phyloP scores from a whole-genome alignment of 495 filamentous ascomycete genomes.

The Xylaria nigripes region DNA sequence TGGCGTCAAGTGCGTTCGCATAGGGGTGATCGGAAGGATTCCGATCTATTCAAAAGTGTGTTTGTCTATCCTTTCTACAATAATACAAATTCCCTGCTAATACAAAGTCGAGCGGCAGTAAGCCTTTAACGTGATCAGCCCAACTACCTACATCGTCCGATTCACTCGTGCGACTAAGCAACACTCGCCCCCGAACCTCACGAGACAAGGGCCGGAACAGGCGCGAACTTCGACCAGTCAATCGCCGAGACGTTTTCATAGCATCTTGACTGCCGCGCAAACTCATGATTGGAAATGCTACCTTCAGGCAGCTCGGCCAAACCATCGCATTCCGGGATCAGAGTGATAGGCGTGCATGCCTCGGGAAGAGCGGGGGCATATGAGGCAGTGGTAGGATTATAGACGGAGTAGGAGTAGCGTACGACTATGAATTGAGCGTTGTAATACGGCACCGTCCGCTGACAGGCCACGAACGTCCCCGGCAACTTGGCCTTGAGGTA shows the following conservation, averaged over 20 bases:
- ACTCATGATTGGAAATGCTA: slow-evolving; percentile 21
- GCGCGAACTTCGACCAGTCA: slow-evolving; percentile 16
- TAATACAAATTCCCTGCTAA: too few relatives aligned
- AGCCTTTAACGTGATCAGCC: too few relatives aligned
- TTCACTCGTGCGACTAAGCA: background rate
- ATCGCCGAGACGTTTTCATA: slow-evolving; percentile 20
- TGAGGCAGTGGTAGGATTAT: background rate
- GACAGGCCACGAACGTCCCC: slow-evolving; percentile 24
- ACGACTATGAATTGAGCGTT: slow-evolving; percentile 13
- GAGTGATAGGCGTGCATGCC: slow-evolving; percentile 18
- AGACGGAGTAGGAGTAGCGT: slow-evolving; percentile 17
- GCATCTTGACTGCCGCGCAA: slow-evolving; percentile 17
- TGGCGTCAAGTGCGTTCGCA: too few relatives aligned
- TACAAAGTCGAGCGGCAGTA: too few relatives aligned
- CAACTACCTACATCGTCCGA: too few relatives aligned
- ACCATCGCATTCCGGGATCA: slow-evolving; percentile 24
- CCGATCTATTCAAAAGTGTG: too few relatives aligned
- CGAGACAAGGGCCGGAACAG: background rate
- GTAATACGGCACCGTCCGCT: slow-evolving; percentile 21
- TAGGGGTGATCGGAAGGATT: too few relatives aligned
- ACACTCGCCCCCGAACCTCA: background rate
- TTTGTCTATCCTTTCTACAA: too few relatives aligned
- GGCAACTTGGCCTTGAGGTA: slow-evolving; percentile 8
- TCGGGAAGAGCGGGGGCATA: slow-evolving; percentile 7
- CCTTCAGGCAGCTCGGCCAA: slow-evolving; percentile 17